Evolutionary conservation across 2,329 filamentous ascomycete species (phyloP).

Genomic region (Colletotrichum tabaci): DNA sequence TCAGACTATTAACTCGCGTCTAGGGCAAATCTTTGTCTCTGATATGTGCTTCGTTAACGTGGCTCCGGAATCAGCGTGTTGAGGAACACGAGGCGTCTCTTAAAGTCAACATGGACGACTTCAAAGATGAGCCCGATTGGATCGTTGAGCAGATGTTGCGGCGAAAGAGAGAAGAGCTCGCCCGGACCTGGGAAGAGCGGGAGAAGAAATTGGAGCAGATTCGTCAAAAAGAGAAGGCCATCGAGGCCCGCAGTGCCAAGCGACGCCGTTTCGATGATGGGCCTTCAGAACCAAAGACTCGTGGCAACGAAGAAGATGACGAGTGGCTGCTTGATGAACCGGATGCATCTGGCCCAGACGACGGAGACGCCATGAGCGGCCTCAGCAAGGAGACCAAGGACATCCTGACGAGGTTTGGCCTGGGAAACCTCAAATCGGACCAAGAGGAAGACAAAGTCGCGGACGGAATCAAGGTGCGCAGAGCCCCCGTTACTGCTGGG

Average conservation of each 20-base stretch:
- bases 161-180: conserved; percentile 77
- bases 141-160: conserved; percentile 83
- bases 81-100: conserved; percentile 68
- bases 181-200: conserved; percentile 78
- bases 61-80: conserved; percentile 88
- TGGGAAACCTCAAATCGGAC: conserved; percentile 56
- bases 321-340: conserved; percentile 82
- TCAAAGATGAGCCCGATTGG: conserved; percentile 85
- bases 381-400: conserved; percentile 83
- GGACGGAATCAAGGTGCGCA: conserved; percentile 77
- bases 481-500: conserved; percentile 11
- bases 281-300: conserved; percentile 39
- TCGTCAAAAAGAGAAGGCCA: conserved; percentile 73
- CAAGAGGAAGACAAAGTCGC: conserved; percentile 64
- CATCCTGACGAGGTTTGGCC: conserved; percentile 77
- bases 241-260: conserved; percentile 66
- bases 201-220: conserved; percentile 79
- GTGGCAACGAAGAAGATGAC: conserved; percentile 68
- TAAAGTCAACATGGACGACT: conserved; percentile 58
- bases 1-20: conserved; percentile 32
- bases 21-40: conserved; percentile 92
- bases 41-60: conserved; percentile 90
- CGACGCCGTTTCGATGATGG: conserved; percentile 60
- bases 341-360: conserved; percentile 64
- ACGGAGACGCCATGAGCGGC: conserved; percentile 62